A percentile compares a stretch with the other conserved stretches of the same genome.
Evolutionary conservation across 164 flowering plant genomes (phyloP).

Genomic region (Cinnamomum micranthum): DNA sequence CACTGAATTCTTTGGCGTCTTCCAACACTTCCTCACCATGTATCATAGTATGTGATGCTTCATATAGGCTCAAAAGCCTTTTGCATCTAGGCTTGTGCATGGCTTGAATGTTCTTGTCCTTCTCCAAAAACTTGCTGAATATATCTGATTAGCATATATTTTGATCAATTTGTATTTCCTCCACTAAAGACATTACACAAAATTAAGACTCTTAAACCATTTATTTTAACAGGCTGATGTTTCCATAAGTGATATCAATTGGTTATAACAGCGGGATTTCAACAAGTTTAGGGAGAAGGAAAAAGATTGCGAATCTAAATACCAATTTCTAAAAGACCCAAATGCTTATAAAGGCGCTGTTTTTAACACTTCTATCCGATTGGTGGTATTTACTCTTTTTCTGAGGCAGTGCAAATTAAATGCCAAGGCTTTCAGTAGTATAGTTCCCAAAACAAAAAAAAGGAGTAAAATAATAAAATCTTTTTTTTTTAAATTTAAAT

Average conservation of each 20-base stretch:
- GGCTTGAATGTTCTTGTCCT: conserved; percentile 6
- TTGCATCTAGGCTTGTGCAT: conserved; percentile 4
- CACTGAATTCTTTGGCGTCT: conserved; percentile 16
- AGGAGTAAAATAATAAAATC: too few relatives aligned
- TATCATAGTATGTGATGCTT: conserved; percentile 31
- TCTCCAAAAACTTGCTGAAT: not conserved
- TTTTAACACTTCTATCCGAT: too few relatives aligned
- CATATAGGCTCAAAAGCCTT: conserved; percentile 33
- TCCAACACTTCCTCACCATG: conserved; percentile 30
- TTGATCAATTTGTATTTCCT: not conserved
- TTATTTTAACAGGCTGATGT: not conserved
- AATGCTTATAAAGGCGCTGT: too few relatives aligned
- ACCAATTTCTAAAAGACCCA: not conserved
- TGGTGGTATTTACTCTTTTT: too few relatives aligned
- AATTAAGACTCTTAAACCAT: too few relatives aligned
- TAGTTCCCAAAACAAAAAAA: too few relatives aligned
- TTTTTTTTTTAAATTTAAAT: too few relatives aligned
- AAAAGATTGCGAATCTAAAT: not conserved
- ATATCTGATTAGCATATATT: not conserved
- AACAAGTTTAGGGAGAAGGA: not conserved
- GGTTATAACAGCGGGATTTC: not conserved
- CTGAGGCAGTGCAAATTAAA: too few relatives aligned
- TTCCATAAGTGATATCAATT: not conserved
- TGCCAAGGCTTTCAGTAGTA: too few relatives aligned
- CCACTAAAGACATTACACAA: too few relatives aligned